Percentiles rank a stretch among this genome's conserved stretches.
phyloP scores from a whole-genome alignment of 2,329 filamentous ascomycete species.

The Chalara sp. region DNA sequence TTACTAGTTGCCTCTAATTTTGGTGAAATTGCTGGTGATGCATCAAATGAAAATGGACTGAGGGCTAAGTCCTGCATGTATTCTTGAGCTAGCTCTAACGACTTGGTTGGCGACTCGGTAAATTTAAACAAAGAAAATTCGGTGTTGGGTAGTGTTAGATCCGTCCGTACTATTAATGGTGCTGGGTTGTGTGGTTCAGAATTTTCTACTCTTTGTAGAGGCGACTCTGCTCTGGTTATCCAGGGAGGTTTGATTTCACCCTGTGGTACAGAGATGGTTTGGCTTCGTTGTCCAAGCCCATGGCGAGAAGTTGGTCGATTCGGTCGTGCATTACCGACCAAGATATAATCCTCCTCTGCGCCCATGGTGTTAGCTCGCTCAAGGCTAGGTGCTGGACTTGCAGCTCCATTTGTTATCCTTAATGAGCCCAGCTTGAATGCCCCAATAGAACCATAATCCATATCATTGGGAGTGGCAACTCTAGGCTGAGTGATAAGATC shows the following conservation, averaged over 20 bases:
- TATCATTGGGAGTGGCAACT: constrained; percentile 42
- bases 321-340: not conserved
- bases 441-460: constrained; percentile 53
- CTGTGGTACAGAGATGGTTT: constrained; percentile 15
- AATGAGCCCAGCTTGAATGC: constrained; percentile 56
- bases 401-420: constrained; percentile 53
- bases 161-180: not conserved
- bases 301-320: not conserved
- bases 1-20: constrained; percentile 41
- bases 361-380: constrained; percentile 13
- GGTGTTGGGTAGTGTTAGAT: constrained; percentile 12
- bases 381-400: constrained; percentile 41
- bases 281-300: not conserved
- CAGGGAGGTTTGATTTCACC: constrained; percentile 14
- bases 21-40: constrained; percentile 15
- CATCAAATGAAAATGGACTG: constrained; percentile 31
- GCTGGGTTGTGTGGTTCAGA: not conserved
- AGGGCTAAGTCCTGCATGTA: constrained; percentile 20
- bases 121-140: constrained; percentile 14
- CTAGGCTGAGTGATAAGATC: constrained; percentile 13
- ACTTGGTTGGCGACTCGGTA: constrained; percentile 16
- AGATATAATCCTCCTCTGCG: constrained; percentile 16
- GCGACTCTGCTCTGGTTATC: constrained; percentile 16
- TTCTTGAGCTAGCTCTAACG: constrained; percentile 17
- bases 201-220: constrained; percentile 9